Percentiles rank a stretch among this genome's conserved stretches.
Evolutionary conservation across 257 asterid genomes (phyloP).

Genomic region (Solanum appendiculatum): DNA sequence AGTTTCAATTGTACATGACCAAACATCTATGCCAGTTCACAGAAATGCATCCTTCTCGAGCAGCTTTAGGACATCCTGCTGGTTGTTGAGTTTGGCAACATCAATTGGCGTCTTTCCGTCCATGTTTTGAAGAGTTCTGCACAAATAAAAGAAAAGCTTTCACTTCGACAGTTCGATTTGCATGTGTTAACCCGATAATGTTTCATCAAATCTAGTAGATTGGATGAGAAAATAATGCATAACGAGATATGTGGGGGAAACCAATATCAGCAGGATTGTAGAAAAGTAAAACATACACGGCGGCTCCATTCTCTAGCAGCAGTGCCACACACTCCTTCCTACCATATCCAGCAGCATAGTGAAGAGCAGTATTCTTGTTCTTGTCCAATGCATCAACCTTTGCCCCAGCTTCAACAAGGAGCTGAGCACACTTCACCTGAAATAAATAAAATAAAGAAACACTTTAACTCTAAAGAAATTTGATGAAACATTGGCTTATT

Average conservation of each 20-base stretch:
- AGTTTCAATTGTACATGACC: constrained; percentile 5
- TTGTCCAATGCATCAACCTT: constrained; percentile 91
- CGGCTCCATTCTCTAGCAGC: constrained; percentile 86
- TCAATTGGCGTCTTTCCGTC: constrained; percentile 97
- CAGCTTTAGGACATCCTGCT: constrained; percentile 70
- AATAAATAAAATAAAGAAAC: constrained; percentile 1
- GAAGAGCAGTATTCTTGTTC: constrained; percentile 98
- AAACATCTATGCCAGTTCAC: constrained; percentile 7
- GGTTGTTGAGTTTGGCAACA: constrained; percentile 88
- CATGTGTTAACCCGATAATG: background rate
- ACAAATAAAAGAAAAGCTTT: background rate
- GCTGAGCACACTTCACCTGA: constrained; percentile 81
- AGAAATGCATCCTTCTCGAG: constrained; percentile 98
- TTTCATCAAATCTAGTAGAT: background rate
- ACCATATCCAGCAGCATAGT: constrained; percentile 98
- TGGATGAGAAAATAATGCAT: background rate
- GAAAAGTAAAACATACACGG: constrained; percentile 60
- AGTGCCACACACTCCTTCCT: constrained; percentile 94
- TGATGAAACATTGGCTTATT: background rate
- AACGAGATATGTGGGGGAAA: background rate
- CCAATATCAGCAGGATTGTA: background rate
- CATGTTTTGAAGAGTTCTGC: constrained; percentile 94
- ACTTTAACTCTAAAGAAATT: background rate
- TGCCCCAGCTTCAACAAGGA: constrained; percentile 94
- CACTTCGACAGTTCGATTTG: background rate